phyloP scores from a whole-genome alignment of 768 basidiomycete species.

The Lactarius akahatsu region DNA sequence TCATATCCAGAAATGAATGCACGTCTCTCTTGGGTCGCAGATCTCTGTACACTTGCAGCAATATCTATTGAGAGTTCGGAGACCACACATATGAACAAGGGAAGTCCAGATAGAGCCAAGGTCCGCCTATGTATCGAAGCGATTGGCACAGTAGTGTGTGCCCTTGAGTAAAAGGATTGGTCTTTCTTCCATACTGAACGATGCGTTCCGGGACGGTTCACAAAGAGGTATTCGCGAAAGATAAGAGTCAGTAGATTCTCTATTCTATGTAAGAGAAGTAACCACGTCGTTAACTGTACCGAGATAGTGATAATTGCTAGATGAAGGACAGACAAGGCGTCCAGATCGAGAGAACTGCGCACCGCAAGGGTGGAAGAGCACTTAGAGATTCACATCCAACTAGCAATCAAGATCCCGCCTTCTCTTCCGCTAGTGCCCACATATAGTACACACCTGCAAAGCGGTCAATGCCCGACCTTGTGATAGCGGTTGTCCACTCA shows the following conservation, averaged over 20 bases:
- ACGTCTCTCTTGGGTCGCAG: not conserved
- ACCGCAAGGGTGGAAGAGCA: not conserved
- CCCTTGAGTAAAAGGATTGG: not conserved
- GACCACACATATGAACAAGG: not conserved
- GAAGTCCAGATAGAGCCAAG: not conserved
- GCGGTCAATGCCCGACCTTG: constrained; percentile 14
- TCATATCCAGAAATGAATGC: too few species aligned
- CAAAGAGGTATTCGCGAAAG: not conserved
- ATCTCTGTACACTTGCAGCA: not conserved
- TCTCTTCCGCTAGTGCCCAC: constrained; percentile 70
- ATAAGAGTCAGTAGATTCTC: not conserved
- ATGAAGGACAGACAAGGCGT: not conserved
- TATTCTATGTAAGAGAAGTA: not conserved
- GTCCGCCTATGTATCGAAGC: too few species aligned
- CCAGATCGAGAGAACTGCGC: not conserved
- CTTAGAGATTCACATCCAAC: not conserved
- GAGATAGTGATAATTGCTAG: not conserved
- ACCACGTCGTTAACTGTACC: not conserved
- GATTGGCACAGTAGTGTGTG: too few species aligned
- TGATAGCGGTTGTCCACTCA: not conserved
- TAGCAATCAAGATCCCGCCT: constrained; percentile 1
- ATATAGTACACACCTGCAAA: constrained; percentile 74
- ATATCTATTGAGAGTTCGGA: not conserved
- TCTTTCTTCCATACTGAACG: not conserved
- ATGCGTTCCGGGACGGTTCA: not conserved